Evolutionary conservation across 2,329 filamentous ascomycete genomes (phyloP), one percentile per base, ranked within the genome.

Genomic region (Monilinia fructigena): DNA sequence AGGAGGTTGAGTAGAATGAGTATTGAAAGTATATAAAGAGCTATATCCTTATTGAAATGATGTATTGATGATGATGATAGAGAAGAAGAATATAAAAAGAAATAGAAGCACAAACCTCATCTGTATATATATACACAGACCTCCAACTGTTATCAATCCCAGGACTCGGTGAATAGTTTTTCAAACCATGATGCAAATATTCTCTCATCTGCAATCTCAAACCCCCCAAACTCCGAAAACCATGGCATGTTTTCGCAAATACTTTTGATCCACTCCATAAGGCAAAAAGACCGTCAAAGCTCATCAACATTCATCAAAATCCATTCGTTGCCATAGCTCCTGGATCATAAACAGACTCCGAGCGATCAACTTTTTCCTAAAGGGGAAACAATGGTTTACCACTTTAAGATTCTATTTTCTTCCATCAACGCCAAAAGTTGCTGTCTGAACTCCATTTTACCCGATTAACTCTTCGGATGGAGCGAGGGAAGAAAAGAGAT

Each of bases 21-120:
- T 53, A 23, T 6, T 40, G 55, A 54, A 47, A 12, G 31, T 5
- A 38, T 65, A 16, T 38, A 28, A 40, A 62, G 62, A 58, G n/a
- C 18, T 40, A 53, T 20, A 18, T 55, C 3, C 18, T 48, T 26
- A 59, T 59, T 63, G 35, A 54, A 58, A 23, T 55, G 60, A 55
- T 47, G 60, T 42, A 28, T n/a, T 63, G 61, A 63, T 63, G 52
- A 54, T 63, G 60, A 63, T 59, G 42, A 59, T 59, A 48, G 42
- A 26, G 4, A 50, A 60, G 58, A 50, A 38, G 56, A 50, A 60
- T 50, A 50, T 38, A 10, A 48, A 58, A 38, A 38, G 14, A 31
- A 14, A 59, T 6, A 12, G 23, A 26, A 35, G 23, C 8, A 4
- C 20, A 18, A 35, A 16, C 14, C 45, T 50, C 14, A 42, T 42